A percentile compares a stretch with the other conserved stretches of the same genome.
These are phyloP conservation scores for Globisporangium radiosum DNA, from an alignment of 352 stramenopile species.

Conservation along the genomic window DNA sequence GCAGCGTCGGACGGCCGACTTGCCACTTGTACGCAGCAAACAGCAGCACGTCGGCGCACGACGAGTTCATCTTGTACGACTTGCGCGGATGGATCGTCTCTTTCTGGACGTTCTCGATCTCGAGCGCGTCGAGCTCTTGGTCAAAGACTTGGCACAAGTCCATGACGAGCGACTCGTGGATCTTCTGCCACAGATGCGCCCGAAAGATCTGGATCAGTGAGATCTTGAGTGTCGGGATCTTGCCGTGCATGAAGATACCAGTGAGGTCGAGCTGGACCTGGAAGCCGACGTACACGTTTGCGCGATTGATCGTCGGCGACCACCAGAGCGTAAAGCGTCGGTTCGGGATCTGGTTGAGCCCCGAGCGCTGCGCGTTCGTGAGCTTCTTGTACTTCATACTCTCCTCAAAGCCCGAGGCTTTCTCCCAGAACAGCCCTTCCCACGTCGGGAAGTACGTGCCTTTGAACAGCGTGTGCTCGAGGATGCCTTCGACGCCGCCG, in stretches of 20 bases:
- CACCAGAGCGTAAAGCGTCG: constrained; percentile 99
- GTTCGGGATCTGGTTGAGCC: constrained; percentile 99
- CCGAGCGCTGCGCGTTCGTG: constrained; percentile 98
- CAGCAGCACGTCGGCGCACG: constrained; percentile 97
- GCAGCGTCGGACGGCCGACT: constrained; percentile 69
- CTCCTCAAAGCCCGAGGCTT: constrained; percentile 93
- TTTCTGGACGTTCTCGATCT: constrained; percentile 99
- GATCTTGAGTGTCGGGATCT: constrained; percentile 99
- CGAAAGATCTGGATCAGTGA: constrained; percentile 96
- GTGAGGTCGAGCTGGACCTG: constrained; percentile 99
- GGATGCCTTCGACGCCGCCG: constrained; percentile 98
- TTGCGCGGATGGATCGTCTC: constrained; percentile 99
- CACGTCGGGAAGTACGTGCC: constrained; percentile 99
- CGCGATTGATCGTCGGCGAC: constrained; percentile 99
- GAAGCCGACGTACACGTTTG: constrained; percentile 99
- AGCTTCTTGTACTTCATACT: constrained; percentile 99
- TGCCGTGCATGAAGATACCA: constrained; percentile 99
- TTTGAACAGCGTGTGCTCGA: constrained; percentile 99
- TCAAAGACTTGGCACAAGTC: constrained; percentile 98
- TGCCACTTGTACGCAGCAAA: constrained; percentile 99
- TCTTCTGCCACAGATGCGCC: constrained; percentile 99
- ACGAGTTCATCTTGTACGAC: constrained; percentile 99
- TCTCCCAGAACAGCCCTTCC: constrained; percentile 99
- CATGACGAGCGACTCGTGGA: constrained; percentile 99
- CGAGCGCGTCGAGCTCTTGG: constrained; percentile 97